Percentiles rank a stretch among this genome's conserved stretches.
Evolutionary conservation across 2,329 filamentous ascomycete genomes (phyloP).

Genomic region (Exserohilum rostratum): DNA sequence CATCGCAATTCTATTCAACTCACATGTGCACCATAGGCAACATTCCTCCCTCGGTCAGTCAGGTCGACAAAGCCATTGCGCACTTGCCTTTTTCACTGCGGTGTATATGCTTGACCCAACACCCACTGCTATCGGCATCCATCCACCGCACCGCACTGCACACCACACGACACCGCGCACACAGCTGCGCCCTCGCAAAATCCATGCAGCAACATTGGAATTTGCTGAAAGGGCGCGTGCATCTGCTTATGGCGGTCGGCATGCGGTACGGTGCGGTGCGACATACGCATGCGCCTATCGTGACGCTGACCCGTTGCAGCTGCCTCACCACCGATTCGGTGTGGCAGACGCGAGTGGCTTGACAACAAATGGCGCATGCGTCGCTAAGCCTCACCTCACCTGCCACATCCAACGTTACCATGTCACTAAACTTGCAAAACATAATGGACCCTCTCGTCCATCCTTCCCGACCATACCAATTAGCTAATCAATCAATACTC

Average conservation of each 20-base stretch:
- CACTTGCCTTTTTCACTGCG: not conserved
- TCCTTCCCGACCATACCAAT: not conserved
- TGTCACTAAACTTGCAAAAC: slow-evolving; percentile 3
- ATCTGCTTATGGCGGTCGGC: not conserved
- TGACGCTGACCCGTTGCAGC: slow-evolving; percentile 1
- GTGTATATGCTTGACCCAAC: too few species aligned
- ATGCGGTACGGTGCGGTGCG: not conserved
- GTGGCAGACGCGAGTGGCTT: slow-evolving; percentile 17
- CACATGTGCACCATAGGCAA: too few species aligned
- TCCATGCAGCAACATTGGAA: not conserved
- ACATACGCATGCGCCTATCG: not conserved
- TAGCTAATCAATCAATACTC: not conserved
- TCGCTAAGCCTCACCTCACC: slow-evolving; percentile 23
- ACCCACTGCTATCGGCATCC: too few species aligned
- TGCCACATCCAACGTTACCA: slow-evolving; percentile 12
- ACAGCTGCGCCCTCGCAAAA: not conserved
- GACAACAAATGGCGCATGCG: slow-evolving; percentile 27
- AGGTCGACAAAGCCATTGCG: not conserved
- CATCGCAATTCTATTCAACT: too few species aligned
- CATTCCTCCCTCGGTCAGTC: too few species aligned
- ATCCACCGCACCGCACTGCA: too few species aligned
- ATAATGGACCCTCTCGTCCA: not conserved
- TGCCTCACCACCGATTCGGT: slow-evolving; percentile 7
- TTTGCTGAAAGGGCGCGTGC: not conserved
- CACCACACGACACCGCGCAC: not conserved